Evolutionary conservation across 768 basidiomycete species (phyloP).

Genomic region (Rubroboletus satanas): DNA sequence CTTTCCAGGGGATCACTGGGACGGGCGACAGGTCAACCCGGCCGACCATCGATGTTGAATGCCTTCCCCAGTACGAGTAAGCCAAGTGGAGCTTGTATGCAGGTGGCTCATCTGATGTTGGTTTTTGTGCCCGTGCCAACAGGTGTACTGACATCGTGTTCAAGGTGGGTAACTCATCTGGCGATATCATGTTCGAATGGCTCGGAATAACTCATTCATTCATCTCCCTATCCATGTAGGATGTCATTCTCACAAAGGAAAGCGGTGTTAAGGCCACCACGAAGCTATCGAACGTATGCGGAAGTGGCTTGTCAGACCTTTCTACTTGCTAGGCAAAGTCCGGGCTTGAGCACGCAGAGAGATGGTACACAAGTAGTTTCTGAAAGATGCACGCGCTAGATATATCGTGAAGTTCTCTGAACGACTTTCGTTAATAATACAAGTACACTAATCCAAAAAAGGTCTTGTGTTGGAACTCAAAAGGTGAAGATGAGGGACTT

Average conservation of each 20-base stretch:
- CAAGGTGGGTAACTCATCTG: slow-evolving; percentile 5
- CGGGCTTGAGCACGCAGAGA: too few relatives aligned
- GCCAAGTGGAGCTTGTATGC: background rate
- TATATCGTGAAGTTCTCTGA: background rate
- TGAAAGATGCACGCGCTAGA: background rate
- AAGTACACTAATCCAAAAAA: slow-evolving; percentile 2
- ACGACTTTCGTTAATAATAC: slow-evolving; percentile 6
- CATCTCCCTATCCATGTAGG: background rate
- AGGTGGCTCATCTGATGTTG: background rate
- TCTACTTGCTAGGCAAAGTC: background rate
- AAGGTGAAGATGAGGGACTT: background rate
- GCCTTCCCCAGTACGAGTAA: background rate
- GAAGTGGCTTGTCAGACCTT: background rate
- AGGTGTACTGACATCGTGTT: slow-evolving; percentile 6
- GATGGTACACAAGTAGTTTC: background rate
- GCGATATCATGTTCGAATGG: background rate
- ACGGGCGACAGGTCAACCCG: slow-evolving; percentile 1
- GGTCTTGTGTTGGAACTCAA: background rate
- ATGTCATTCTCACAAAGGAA: slow-evolving; percentile 8
- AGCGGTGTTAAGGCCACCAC: background rate
- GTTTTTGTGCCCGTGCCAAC: background rate
- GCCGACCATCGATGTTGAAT: background rate
- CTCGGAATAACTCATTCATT: background rate
- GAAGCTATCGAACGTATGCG: slow-evolving; percentile 4
- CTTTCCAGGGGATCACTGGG: slow-evolving; percentile 5